Conservation (phyloP, 176 grass and related monocot species). For the Bonia amplexicaulis region DNA sequence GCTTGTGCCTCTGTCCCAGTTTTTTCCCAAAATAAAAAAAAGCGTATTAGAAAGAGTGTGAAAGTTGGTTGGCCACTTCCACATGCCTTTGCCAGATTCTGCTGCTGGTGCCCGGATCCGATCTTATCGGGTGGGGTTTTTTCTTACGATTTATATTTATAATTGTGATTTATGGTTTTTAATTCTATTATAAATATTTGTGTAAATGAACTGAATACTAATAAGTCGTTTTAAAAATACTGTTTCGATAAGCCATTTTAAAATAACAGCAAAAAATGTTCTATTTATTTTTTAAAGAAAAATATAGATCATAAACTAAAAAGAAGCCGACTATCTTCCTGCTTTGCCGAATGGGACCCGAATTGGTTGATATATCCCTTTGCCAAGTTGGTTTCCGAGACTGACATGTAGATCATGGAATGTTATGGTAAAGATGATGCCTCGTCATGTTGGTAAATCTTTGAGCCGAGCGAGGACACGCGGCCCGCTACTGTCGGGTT, state of each 20-base stretch:
- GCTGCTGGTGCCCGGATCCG: conserved; percentile 36
- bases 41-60: not conserved
- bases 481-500: not conserved
- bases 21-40: not conserved
- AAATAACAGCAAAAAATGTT: too few relatives aligned
- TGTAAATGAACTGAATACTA: too few relatives aligned
- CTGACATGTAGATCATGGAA: not conserved
- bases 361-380: conserved; percentile 7
- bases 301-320: too few relatives aligned
- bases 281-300: too few relatives aligned
- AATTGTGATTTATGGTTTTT: too few relatives aligned
- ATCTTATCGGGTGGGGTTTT: conserved; percentile 24
- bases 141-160: too few relatives aligned
- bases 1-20: not conserved
- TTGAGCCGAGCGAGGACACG: conserved; percentile 16
- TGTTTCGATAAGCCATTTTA: too few relatives aligned
- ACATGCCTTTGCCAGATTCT: conserved; percentile 46
- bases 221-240: too few relatives aligned
- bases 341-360: conserved; percentile 19
- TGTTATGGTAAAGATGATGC: not conserved
- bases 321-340: not conserved
- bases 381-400: not conserved
- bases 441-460: not conserved
- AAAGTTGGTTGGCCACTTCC: conserved; percentile 43
- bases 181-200: too few relatives aligned